Conservation (phyloP, 78 protist genomes). For the Paulinella micropora region DNA sequence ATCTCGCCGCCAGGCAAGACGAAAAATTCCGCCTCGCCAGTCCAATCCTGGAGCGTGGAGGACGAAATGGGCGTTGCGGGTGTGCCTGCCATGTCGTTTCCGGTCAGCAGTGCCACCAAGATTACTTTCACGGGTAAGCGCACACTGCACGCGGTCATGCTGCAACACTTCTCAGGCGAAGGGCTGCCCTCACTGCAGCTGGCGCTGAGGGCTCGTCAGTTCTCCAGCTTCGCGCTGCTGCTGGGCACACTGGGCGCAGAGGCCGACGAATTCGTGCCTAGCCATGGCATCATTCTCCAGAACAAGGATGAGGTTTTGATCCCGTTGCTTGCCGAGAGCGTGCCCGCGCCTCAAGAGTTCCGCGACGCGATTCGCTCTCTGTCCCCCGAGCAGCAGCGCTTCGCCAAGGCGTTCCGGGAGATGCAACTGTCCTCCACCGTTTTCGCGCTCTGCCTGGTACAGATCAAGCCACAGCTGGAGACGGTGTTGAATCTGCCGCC, state of each 20-base stretch:
- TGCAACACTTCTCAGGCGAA: not conserved
- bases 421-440: slow-evolving; percentile 39
- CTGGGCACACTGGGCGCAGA: slow-evolving; percentile 19
- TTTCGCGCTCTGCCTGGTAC: slow-evolving; percentile 25
- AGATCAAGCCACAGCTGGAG: slow-evolving; percentile 45
- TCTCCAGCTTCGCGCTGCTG: slow-evolving; percentile 28
- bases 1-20: too few species aligned
- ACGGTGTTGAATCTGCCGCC: slow-evolving; percentile 25
- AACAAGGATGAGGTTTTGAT: slow-evolving; percentile 37
- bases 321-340: slow-evolving; percentile 11
- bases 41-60: too few species aligned
- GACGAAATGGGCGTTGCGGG: too few species aligned
- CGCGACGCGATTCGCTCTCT: slow-evolving; percentile 25
- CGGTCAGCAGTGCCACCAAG: slow-evolving; percentile 10
- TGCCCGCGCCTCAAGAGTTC: slow-evolving; percentile 28
- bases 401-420: slow-evolving; percentile 29
- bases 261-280: slow-evolving; percentile 14
- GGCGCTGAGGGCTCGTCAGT: slow-evolving; percentile 29
- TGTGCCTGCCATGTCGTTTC: slow-evolving; percentile 24
- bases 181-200: not conserved
- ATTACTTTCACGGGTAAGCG: not conserved
- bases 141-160: slow-evolving; percentile 17
- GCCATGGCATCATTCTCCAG: slow-evolving; percentile 23
- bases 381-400: slow-evolving; percentile 43
- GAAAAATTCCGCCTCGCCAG: too few species aligned